These are phyloP conservation scores for Suillus bovinus DNA, from an alignment of 768 basidiomycete genomes.

Conservation along the genomic window DNA sequence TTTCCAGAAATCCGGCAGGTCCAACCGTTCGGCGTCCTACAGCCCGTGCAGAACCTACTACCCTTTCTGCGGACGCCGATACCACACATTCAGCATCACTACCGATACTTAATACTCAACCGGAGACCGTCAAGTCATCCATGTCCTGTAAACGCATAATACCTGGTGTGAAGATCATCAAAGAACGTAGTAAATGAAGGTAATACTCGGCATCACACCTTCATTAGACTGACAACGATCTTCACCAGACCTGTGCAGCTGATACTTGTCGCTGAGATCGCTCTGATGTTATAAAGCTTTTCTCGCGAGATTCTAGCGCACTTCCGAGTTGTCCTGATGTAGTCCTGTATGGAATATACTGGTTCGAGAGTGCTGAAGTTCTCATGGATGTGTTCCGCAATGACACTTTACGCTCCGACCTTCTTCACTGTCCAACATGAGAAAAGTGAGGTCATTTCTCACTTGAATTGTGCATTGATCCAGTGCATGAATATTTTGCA, in stretches of 20 bases:
- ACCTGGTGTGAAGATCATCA: slow-evolving; percentile 35
- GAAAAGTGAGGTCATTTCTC: background rate
- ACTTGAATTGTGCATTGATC: background rate
- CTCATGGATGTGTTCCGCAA: background rate
- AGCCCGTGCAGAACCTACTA: background rate
- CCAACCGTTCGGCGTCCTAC: background rate
- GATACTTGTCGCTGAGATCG: background rate
- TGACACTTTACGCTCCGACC: background rate
- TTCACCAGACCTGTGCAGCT: background rate
- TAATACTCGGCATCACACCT: background rate
- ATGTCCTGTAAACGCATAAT: slow-evolving; percentile 20
- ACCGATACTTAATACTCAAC: background rate
- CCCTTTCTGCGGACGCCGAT: background rate
- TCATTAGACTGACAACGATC: slow-evolving; percentile 1
- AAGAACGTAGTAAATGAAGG: slow-evolving; percentile 21
- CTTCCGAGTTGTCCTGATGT: background rate
- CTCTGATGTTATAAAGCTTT: too few species aligned
- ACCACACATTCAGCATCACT: background rate
- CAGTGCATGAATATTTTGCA: background rate
- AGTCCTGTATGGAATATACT: background rate
- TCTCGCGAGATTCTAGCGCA: slow-evolving; percentile 1
- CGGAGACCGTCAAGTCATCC: background rate
- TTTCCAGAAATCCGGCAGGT: background rate
- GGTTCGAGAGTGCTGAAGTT: background rate
- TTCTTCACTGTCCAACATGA: background rate